Evolutionary conservation across 1,284 basidiomycete species (phyloP).

Genomic region (Austroboletus novae-zelandiae): DNA sequence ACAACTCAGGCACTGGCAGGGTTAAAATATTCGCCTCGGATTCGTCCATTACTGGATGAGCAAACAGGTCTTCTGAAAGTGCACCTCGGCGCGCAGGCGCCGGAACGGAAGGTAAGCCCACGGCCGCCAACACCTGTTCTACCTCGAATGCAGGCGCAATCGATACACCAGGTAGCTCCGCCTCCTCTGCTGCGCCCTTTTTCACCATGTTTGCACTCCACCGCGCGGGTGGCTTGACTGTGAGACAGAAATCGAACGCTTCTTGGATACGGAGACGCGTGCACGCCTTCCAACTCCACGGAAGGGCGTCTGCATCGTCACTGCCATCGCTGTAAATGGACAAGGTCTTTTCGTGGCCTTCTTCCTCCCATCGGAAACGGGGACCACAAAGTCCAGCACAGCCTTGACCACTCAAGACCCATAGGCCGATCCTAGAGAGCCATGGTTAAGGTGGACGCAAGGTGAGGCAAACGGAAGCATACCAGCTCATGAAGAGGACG

Average conservation of each 20-base stretch:
- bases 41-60: constrained; percentile 37
- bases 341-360: constrained; percentile 59
- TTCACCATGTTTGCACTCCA: constrained; percentile 32
- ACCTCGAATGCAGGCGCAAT: constrained; percentile 48
- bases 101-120: constrained; percentile 54
- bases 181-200: constrained; percentile 35
- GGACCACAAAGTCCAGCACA: constrained; percentile 82
- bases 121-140: constrained; percentile 67
- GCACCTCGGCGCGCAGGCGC: constrained; percentile 52
- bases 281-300: constrained; percentile 75
- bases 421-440: constrained; percentile 60
- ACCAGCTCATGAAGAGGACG: constrained; percentile 68
- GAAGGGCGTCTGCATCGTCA: constrained; percentile 49
- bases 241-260: constrained; percentile 78
- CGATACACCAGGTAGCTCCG: constrained; percentile 27
- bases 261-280: constrained; percentile 72
- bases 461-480: neutral
- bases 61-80: constrained; percentile 62
- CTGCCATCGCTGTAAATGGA: constrained; percentile 48
- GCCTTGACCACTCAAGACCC: constrained; percentile 69
- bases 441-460: constrained; percentile 1
- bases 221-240: constrained; percentile 38
- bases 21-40: constrained; percentile 17
- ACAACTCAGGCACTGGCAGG: constrained; percentile 35
- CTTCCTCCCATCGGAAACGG: constrained; percentile 77